Evolutionary conservation across 352 stramenopile species (phyloP).

Genomic region (Pythium aristosporum): DNA sequence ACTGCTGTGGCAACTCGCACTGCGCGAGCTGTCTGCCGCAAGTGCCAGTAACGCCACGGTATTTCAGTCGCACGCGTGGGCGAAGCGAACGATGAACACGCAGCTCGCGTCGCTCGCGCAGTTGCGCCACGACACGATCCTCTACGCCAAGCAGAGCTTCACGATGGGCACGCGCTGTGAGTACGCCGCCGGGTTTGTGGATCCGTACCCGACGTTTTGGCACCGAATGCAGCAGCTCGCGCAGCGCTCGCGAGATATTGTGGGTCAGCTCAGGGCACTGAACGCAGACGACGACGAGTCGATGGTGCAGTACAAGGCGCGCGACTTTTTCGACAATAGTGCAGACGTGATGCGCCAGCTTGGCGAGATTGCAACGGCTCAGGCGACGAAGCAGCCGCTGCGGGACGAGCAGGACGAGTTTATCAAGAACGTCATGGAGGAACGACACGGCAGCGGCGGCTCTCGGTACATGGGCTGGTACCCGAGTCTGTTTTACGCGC

Average conservation of each 20-base stretch:
- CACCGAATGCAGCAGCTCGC: conserved; percentile 25
- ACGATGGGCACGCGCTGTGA: conserved; percentile 22
- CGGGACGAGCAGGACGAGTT: conserved; percentile 23
- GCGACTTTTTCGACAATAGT: conserved; percentile 25
- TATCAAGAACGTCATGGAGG: conserved; percentile 30
- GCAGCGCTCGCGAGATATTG: conserved; percentile 1
- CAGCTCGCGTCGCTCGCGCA: conserved; percentile 28
- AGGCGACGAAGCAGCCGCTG: conserved; percentile 12
- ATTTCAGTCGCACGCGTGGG: conserved; percentile 27
- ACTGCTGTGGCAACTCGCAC: conserved; percentile 24
- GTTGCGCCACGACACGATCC: conserved; percentile 30
- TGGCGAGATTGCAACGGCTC: conserved; percentile 10
- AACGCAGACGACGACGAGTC: conserved; percentile 2
- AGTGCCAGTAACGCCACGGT: conserved; percentile 1
- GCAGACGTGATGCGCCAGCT: conserved; percentile 17
- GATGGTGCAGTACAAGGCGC: conserved; percentile 8
- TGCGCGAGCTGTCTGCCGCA: conserved; percentile 22
- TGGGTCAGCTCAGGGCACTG: background rate
- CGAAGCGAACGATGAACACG: conserved; percentile 29
- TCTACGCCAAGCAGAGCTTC: conserved; percentile 31
- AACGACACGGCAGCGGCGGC: conserved; percentile 18
- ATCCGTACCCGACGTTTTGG: conserved; percentile 31
- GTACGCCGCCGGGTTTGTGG: conserved; percentile 27
- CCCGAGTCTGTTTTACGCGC: conserved; percentile 32
- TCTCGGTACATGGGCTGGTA: conserved; percentile 36